A percentile compares a stretch with the other conserved stretches of the same genome.
Evolutionary conservation across 352 stramenopile species (phyloP).

Genomic region (Globisporangium perplexum): DNA sequence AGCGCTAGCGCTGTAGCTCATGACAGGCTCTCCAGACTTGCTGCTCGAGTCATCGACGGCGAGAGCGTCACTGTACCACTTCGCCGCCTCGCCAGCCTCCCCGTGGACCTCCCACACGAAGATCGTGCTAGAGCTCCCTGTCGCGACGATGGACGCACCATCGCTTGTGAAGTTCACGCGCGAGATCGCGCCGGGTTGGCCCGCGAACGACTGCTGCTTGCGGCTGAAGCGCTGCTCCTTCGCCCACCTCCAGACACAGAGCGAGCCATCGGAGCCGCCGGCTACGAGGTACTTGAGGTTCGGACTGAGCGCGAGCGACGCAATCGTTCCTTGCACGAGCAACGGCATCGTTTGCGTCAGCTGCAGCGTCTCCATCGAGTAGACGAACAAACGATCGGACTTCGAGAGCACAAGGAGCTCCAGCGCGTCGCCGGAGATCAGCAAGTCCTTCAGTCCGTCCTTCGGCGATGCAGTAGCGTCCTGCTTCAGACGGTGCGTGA

Average conservation of each 20-base stretch:
- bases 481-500: background rate
- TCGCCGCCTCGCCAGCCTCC: conserved; percentile 2
- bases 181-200: conserved; percentile 29
- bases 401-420: conserved; percentile 48
- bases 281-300: conserved; percentile 69
- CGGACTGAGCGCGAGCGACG: conserved; percentile 33
- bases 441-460: conserved; percentile 28
- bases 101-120: conserved; percentile 64
- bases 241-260: conserved; percentile 61
- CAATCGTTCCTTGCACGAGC: conserved; percentile 46
- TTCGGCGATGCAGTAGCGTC: background rate
- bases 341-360: conserved; percentile 52
- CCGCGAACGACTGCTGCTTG: conserved; percentile 57
- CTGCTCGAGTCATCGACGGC: conserved; percentile 5
- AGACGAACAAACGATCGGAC: conserved; percentile 48
- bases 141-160: conserved; percentile 32
- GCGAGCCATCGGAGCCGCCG: conserved; percentile 42
- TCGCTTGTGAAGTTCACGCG: conserved; percentile 35
- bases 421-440: conserved; percentile 39
- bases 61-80: background rate
- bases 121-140: conserved; percentile 34
- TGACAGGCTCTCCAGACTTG: background rate
- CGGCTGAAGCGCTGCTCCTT: conserved; percentile 36
- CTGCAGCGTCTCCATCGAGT: conserved; percentile 25
- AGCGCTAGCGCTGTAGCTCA: background rate